Evolutionary conservation across 2,329 filamentous ascomycete genomes (phyloP).

Genomic region (Cladophialophora immunda): DNA sequence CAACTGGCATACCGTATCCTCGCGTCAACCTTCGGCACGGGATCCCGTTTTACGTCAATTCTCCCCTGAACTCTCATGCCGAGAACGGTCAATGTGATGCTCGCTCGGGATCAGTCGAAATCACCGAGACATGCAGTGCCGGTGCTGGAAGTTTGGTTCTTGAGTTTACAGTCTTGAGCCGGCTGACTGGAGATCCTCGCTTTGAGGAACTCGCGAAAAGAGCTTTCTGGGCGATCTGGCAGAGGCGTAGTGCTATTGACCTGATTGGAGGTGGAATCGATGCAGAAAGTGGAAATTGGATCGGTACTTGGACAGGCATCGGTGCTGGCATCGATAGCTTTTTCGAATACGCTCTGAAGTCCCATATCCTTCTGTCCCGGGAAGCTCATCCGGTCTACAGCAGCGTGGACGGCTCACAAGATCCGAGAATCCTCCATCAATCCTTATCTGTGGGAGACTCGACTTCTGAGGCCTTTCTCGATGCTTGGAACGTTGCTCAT

Average conservation of each 20-base stretch:
- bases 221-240: conserved; percentile 98
- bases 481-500: conserved; percentile 85
- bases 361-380: conserved; percentile 86
- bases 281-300: conserved; percentile 89
- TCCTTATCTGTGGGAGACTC: conserved; percentile 72
- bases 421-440: conserved; percentile 71
- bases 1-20: conserved; percentile 92
- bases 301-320: conserved; percentile 88
- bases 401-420: conserved; percentile 52
- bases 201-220: conserved; percentile 90
- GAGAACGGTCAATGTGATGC: conserved; percentile 36
- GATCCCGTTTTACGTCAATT: conserved; percentile 91
- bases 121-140: conserved; percentile 95
- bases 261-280: conserved; percentile 92
- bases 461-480: conserved; percentile 79
- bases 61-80: conserved; percentile 68
- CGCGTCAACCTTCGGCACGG: conserved; percentile 90
- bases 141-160: conserved; percentile 95
- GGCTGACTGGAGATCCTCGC: conserved; percentile 83
- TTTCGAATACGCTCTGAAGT: conserved; percentile 97
- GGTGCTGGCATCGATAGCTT: conserved; percentile 98
- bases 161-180: conserved; percentile 89
- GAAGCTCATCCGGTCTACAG: conserved; percentile 56
- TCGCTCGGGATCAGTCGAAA: conserved; percentile 63
- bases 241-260: conserved; percentile 81